Base-by-base conservation (phyloP, 2,329 filamentous ascomycete species). In the Didymella exigua region DNA sequence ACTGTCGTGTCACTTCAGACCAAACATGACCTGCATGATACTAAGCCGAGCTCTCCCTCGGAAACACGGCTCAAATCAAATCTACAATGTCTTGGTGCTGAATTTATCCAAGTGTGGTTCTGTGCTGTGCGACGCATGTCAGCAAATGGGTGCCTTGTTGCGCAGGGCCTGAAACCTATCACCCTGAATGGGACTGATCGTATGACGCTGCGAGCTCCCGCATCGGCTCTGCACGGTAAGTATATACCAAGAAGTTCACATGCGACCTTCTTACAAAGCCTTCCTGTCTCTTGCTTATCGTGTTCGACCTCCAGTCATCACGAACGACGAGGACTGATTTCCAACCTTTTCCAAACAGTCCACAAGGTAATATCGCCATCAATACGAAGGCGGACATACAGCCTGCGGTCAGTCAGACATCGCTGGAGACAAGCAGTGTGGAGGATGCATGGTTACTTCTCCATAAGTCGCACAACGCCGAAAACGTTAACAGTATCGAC, bases 391-490 rank as follows among this genome's bases (percentile, higher is more conserved):
- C 6, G n/a, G 36, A 24, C 19, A n/a, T 21, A 33, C 33, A 41
- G n/a, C 30, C 47, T 36, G 29, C 29, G 2, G 9, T 24, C 4
- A 40, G 14, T 7, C 43, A 47, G 13, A 18, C 24, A 21, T 42
- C 49, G 13, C 21, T 18, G n/a, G 23, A 29, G 16, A 26, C 13
- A 23, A 23, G 16, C 4, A 29, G 10, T 34, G 37, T 59, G 13
- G 57, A 59, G 27, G 57, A 55, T 31, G 57, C 57, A 41, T 59
- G 57, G 57, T 33, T 42, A 9, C 57, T 48, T 16, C 57, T 59
- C 27, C 40, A 51, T 27, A 46, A 31, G 23, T 43, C 54, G 31
- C 14, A 31, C 2, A 9, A 49, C 7, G 34, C 27, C 1, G 31
- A 19, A 16, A 19, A 48, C 4, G 18, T 29, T 9, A 5, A n/a